phyloP scores from a whole-genome alignment of 2,329 filamentous ascomycete species.

The Aspergillus neoniger region DNA sequence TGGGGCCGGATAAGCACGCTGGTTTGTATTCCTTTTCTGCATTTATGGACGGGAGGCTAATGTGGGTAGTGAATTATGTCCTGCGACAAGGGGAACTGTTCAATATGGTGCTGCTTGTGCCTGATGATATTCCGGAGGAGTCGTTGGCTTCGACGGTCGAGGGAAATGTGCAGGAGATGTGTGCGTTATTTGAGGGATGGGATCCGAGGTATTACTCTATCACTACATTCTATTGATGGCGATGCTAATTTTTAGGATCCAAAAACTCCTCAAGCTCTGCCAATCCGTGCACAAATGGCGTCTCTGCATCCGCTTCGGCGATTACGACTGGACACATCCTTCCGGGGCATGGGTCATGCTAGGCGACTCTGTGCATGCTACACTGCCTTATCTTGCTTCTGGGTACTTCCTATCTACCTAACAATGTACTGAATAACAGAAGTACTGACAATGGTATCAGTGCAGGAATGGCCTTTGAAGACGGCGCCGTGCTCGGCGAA shows the following conservation, averaged over 20 bases:
- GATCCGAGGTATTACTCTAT: conserved; percentile 48
- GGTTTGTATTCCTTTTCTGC: conserved; percentile 17
- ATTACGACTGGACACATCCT: conserved; percentile 60
- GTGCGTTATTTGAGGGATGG: conserved; percentile 58
- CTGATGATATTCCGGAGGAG: conserved; percentile 61
- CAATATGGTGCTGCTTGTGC: conserved; percentile 62
- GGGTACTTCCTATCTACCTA: conserved; percentile 28
- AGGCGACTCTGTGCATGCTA: conserved; percentile 66
- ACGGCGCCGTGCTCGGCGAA: conserved; percentile 59
- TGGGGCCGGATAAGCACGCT: conserved; percentile 55
- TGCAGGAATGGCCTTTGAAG: conserved; percentile 64
- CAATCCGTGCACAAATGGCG: conserved; percentile 64
- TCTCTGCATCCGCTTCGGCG: conserved; percentile 57
- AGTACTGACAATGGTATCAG: conserved; percentile 29
- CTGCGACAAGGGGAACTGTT: conserved; percentile 53
- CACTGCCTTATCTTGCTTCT: conserved; percentile 62
- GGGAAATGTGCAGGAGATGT: conserved; percentile 57
- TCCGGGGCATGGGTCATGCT: conserved; percentile 60
- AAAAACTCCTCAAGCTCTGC: conserved; percentile 60
- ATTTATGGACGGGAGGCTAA: neutral
- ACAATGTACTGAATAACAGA: neutral
- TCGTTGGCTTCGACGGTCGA: conserved; percentile 51
- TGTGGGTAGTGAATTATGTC: conserved; percentile 56
- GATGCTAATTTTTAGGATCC: conserved; percentile 37
- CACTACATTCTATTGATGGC: neutral